Evolutionary conservation across 805 yeast genomes (phyloP), one percentile per base, ranked within the genome.

Genomic region (Brettanomyces sp.): DNA sequence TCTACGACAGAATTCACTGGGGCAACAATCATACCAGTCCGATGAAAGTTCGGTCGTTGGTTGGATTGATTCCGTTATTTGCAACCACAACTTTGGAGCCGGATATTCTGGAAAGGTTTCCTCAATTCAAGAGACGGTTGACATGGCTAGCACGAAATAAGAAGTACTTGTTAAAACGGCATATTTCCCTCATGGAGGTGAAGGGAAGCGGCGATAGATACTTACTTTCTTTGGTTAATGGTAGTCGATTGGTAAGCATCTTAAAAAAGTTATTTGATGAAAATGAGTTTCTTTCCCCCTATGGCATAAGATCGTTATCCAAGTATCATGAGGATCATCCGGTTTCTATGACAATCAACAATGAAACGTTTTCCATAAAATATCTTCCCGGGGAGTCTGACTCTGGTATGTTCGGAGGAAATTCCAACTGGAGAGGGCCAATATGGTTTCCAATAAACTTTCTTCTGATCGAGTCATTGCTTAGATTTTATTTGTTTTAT

Each of bases 381-480:
- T 87, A 88, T 63, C 74, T 87, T 45, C 83, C 95, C 4, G 96
- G 95, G 30, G 95, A 87, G 59, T 84, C 95, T 28, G 91, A 87
- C 59, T 82, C 95, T 5, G 95, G 95, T 4, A 77, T 90, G 77
- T 89, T 89, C 73, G 97, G 97, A 43, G 97, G 97, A 48, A 89
- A 89, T 63, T 88, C 96, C 22, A 89, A 89, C 65, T 89, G 97
- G 97, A 76, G 97, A 63, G 97, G 97, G 3, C 96, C 97, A 13
- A 88, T 89, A 54, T 89, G 97, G 97, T 88, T 89, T 72, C 95
- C 97, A 21, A 86, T 86, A 11, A 89, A 84, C 57, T 89, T 89
- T 63, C 68, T 89, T 50, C 68, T 89, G 36, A 86, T 89, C 47
- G 97, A 89, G 67, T 79, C 95, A 0, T 69, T 89, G 55, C 93